Base-by-base conservation (phyloP, 176 grass and related monocot species). In the Lolium rigidum region DNA sequence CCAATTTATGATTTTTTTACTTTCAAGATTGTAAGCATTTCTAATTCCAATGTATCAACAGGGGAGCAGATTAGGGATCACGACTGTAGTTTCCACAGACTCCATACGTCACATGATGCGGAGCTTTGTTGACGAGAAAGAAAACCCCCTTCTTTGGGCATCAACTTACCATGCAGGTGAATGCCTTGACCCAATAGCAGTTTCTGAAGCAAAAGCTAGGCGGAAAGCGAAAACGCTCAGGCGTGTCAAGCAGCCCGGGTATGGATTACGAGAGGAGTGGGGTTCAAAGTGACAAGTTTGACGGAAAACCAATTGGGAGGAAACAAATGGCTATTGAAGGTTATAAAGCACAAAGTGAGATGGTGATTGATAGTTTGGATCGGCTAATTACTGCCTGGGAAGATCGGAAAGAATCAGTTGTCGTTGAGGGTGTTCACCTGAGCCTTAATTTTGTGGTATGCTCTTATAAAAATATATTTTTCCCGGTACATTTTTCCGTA, bases 101-200 rank as follows among this genome's bases (percentile, higher is more conserved):
- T 98, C 95, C 17, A 93, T 98, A 55, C 93, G 95, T 39, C 95
- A 98, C 85, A 98, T 98, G 95, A 98, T 98, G 95, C 86, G 95
- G 18, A 88, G 95, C 86, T 98, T 98, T 85, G 91, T 88, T 18
- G 93, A 95, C 70, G 95, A 98, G 62, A 93, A 93, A 52, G 70
- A 98, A 89, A 98, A 95, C 60, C 91, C 93, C 24, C 95, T 98
- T 82, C 93, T 98, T n/a, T 98, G 93, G 93, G 95, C 95, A 73
- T 98, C 95, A 35, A 98, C 95, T 70, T 98, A 98, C 82, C 93
- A 98, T 89, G 93, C 93, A 22, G 95, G 95, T 28, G 95, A 98
- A 80, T 98, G 89, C 86, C 89, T 98, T 50, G 95, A 98, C 22
- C 85, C 89, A 11, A 89, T 93, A 37, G 93, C 88, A 77, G 95